Percentiles rank a stretch among this genome's conserved stretches.
Conservation (phyloP, 192 early-diverging fungal genomes). For the Coemansia sp. region DNA sequence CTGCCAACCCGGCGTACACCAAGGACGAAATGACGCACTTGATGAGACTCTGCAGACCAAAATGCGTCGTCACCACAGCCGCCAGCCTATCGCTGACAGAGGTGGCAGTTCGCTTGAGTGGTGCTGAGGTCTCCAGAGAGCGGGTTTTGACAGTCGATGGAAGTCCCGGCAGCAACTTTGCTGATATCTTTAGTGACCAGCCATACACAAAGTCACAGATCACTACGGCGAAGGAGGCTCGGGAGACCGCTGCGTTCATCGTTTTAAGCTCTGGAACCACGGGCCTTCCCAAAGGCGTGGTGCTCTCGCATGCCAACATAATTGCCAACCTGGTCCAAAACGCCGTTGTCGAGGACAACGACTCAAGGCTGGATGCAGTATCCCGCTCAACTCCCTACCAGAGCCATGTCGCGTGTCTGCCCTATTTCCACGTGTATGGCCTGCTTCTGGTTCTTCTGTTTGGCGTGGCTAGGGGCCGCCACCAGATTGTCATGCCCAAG, state of each 20-base stretch:
- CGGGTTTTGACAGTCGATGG: constrained; percentile 33
- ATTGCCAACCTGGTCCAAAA: constrained; percentile 69
- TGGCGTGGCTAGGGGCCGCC: neutral
- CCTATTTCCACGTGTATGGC: constrained; percentile 75
- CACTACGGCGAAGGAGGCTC: constrained; percentile 10
- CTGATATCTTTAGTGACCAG: constrained; percentile 3
- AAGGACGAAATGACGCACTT: constrained; percentile 75
- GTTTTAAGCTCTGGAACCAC: constrained; percentile 51
- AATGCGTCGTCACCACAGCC: constrained; percentile 57
- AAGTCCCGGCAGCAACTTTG: constrained; percentile 7
- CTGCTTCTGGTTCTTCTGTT: constrained; percentile 27
- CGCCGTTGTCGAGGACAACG: constrained; percentile 39
- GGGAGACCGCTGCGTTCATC: constrained; percentile 32
- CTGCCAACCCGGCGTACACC: constrained; percentile 82
- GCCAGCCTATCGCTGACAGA: constrained; percentile 19
- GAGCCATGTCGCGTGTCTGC: constrained; percentile 44
- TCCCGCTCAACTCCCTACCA: constrained; percentile 8
- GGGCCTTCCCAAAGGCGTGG: constrained; percentile 80
- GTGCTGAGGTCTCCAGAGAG: constrained; percentile 23
- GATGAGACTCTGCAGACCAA: constrained; percentile 65
- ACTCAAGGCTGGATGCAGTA: constrained; percentile 10
- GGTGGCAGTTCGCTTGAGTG: constrained; percentile 18
- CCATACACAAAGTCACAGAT: neutral
- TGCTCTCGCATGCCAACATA: constrained; percentile 75
- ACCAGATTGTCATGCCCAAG: constrained; percentile 53